Evolutionary conservation across 2,329 filamentous ascomycete species (phyloP), one percentile per base, ranked within the genome.

Genomic region (Sclerotiophoma versabilis): DNA sequence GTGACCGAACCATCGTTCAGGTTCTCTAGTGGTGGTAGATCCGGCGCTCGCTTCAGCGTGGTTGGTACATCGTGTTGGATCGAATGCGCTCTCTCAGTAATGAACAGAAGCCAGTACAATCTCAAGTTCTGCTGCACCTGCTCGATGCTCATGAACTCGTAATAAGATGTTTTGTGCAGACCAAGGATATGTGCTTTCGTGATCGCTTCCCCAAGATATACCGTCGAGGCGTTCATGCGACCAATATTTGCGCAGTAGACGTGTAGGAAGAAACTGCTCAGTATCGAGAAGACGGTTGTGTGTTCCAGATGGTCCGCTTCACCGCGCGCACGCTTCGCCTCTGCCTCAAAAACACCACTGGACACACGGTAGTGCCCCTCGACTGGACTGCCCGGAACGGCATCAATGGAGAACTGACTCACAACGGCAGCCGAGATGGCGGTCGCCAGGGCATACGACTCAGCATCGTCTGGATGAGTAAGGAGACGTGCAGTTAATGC

Each of bases 101-200:
- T 72, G 57, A 74, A 74, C 9, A 74, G 59, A 15, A 74, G 60
- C 71, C 71, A 74, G 37, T 74, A 74, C n/a, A 74, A 58, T 15
- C 71, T 59, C 36, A 73, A 39, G 22, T 62, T 59, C 49, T 69
- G 66, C 51, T 74, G 71, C 22, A 59, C 55, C 37, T 68, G 62
- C 44, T 71, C 69, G 2, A 55, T 14, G 11, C 57, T 53, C 63
- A 74, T 62, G 14, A 36, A 29, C 27, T 65, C 52, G 36, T 74
- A 74, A 41, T 67, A 64, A 1, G 49, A 52, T 7, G 62, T 23
- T 36, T 66, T 71, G 26, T 74, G 63, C 15, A 74, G 49, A 4
- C 71, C 70, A 14, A 72, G 51, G 12, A 74, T 69, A 32, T 74
- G 71, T 26, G 69, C 67, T 54, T 72, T 73, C 20, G 63, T 64